phyloP scores from a whole-genome alignment of 805 yeast genomes.

The Schwanniomyces yamadae region DNA sequence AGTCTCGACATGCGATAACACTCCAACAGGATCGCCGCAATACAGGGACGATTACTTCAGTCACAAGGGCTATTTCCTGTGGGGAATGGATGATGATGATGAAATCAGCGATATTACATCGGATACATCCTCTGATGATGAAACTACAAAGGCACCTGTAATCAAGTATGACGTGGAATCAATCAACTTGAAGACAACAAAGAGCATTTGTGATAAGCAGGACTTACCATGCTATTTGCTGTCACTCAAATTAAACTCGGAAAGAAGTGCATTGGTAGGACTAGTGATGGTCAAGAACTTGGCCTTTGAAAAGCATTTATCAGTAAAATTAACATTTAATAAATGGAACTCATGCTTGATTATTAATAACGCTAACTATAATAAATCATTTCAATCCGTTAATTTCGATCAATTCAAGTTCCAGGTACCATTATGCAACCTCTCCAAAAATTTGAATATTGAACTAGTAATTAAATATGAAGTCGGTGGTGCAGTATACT shows the following conservation, averaged over 20 bases:
- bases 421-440: conserved; percentile 41
- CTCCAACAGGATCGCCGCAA: conserved; percentile 44
- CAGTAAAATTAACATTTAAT: conserved; percentile 50
- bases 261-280: conserved; percentile 14
- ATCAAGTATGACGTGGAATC: conserved; percentile 13
- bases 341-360: conserved; percentile 41
- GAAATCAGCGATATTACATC: conserved; percentile 18
- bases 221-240: conserved; percentile 31
- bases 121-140: conserved; percentile 23
- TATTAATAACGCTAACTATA: conserved; percentile 19
- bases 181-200: conserved; percentile 10
- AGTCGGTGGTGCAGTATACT: conserved; percentile 26
- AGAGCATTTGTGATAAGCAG: conserved; percentile 8
- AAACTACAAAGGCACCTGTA: not conserved
- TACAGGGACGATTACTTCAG: conserved; percentile 6
- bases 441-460: conserved; percentile 30
- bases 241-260: conserved; percentile 34
- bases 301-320: conserved; percentile 35
- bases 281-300: conserved; percentile 33
- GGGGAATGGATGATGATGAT: conserved; percentile 19
- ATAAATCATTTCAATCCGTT: conserved; percentile 20
- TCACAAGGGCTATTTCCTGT: conserved; percentile 26
- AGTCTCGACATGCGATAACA: conserved; percentile 53
- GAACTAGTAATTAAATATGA: conserved; percentile 35
- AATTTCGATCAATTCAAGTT: conserved; percentile 51